These are phyloP conservation scores for Silene conica DNA, from an alignment of 148 eudicot species.

Conservation along the genomic window DNA sequence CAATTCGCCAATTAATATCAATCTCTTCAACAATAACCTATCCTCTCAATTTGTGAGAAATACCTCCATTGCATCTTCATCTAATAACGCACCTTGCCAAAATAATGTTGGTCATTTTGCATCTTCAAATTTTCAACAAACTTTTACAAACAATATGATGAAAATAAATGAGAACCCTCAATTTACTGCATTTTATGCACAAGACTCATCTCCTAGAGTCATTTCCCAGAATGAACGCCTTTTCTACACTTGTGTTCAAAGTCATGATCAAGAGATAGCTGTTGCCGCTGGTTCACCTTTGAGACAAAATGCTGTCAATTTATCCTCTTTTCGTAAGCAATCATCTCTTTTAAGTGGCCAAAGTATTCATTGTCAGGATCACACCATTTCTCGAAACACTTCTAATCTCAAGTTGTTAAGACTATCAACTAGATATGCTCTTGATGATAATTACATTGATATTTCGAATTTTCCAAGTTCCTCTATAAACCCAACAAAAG, in stretches of 20 bases:
- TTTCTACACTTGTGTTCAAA: not conserved
- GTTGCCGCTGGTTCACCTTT: slow-evolving; percentile 2
- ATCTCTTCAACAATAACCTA: slow-evolving; percentile 8
- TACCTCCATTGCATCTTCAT: slow-evolving; percentile 7
- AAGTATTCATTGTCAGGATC: not conserved
- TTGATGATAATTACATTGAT: not conserved
- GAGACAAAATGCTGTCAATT: not conserved
- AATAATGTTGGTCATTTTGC: not conserved
- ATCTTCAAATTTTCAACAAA: slow-evolving; percentile 9
- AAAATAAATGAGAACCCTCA: not conserved
- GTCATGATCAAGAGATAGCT: not conserved
- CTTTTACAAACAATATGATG: not conserved
- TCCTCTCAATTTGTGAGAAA: not conserved
- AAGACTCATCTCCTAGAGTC: not conserved
- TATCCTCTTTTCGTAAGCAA: not conserved
- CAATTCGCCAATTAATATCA: slow-evolving; percentile 16
- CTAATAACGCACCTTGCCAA: not conserved
- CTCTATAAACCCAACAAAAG: not conserved
- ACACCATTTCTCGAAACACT: not conserved
- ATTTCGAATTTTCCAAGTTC: slow-evolving; percentile 3
- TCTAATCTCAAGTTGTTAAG: not conserved
- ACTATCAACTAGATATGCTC: not conserved
- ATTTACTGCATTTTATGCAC: not conserved
- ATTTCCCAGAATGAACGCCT: not conserved
- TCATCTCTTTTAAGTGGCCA: not conserved